A percentile compares a stretch with the other conserved stretches of the same genome.
phyloP scores from a whole-genome alignment of 2,329 filamentous ascomycete species.

The Anthostomella pinea region DNA sequence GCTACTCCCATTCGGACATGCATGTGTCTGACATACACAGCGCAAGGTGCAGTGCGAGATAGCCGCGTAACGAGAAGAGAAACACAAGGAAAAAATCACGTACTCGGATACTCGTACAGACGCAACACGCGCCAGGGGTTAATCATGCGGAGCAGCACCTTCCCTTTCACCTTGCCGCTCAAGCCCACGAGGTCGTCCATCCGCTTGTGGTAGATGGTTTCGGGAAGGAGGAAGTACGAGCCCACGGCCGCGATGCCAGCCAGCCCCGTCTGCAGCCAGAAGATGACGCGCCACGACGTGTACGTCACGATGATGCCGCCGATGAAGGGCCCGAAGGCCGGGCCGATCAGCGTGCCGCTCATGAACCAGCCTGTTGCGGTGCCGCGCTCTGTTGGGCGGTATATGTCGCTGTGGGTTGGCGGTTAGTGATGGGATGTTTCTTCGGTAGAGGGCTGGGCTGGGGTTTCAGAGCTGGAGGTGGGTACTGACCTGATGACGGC shows the following conservation, averaged over 20 bases:
- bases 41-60: too few species aligned
- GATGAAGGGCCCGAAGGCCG: constrained; percentile 66
- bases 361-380: constrained; percentile 74
- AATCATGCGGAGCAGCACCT: constrained; percentile 58
- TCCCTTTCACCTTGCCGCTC: constrained; percentile 44
- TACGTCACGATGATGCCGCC: constrained; percentile 77
- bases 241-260: constrained; percentile 58
- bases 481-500: constrained; percentile 58
- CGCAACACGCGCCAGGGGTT: constrained; percentile 64
- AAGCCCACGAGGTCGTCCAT: constrained; percentile 60
- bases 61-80: too few species aligned
- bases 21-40: too few species aligned
- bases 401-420: constrained; percentile 49
- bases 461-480: background rate
- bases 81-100: constrained; percentile 3
- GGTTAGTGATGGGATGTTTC: constrained; percentile 5
- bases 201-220: constrained; percentile 67
- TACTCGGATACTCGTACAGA: constrained; percentile 63
- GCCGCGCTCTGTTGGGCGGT: constrained; percentile 64
- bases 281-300: constrained; percentile 69
- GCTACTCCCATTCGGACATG: too few species aligned
- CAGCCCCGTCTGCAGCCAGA: constrained; percentile 72
- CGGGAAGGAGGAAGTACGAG: constrained; percentile 65
- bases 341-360: constrained; percentile 68
- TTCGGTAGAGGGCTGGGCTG: background rate